Base-by-base conservation (phyloP, 768 basidiomycete genomes). In the Pleurotus ostreatus region DNA sequence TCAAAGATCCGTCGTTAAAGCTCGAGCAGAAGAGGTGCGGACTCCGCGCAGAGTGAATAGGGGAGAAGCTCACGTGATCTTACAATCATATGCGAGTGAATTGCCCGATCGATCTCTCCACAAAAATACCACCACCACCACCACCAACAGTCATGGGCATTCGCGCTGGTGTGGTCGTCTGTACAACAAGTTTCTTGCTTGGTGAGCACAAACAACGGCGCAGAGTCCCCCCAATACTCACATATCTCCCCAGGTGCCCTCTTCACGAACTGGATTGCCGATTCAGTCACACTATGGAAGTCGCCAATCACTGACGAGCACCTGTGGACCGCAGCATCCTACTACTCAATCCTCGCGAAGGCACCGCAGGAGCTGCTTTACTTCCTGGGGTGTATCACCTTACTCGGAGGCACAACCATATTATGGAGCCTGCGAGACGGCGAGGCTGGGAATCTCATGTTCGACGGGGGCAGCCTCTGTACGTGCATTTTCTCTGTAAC, bases 181-280 rank as follows among this genome's bases (percentile, higher is more conserved):
- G 82, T 66, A 77, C 82, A 47, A 92, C 89, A 1, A 88, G 89
- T 51, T 92, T 92, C 63, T 76, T 94, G 18, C 81, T 94, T 20
- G 91, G 91, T 89, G 55, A 41, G 76, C 70, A 37, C 46, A 16
- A 58, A n/a, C n/a, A n/a, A n/a, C n/a, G n/a, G n/a, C n/a, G n/a
- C n/a, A n/a, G n/a, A n/a, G n/a, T n/a, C n/a, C n/a, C 18, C 54
- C 60, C 53, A 23, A 54, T 20, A 2, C n/a, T 11, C 20, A 25
- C 40, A 46, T 18, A 23, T 43, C 46, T 25, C 46, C 22, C 37
- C 39, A 92, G 91, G 92, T 49, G 74, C 87, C 46, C 77, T 94
- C 4, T 92, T 92, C 67, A 92, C 90, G 37, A 88, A 94, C 66
- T 94, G 92, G 92, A 92, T 91, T 59, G 92, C 92, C n/a, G 92